phyloP scores from a whole-genome alignment of 495 filamentous ascomycete species.

The Peziza echinospora region DNA sequence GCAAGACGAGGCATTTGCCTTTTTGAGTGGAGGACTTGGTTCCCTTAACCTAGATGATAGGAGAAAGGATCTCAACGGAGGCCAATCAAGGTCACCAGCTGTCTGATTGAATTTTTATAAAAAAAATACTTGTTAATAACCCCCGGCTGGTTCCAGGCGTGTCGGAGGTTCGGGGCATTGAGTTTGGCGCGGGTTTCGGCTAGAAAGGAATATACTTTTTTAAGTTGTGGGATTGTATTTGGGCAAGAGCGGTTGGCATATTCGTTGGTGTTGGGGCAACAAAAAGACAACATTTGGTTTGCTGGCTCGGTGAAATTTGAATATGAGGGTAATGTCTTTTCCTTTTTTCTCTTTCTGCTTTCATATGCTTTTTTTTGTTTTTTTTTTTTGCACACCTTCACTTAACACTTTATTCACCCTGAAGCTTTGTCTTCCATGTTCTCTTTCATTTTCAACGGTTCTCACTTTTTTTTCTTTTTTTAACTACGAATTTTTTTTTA shows the following conservation, averaged over 20 bases:
- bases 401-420: no score
- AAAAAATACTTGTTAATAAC: not conserved
- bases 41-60: conserved; percentile 63
- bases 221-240: not conserved
- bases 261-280: not conserved
- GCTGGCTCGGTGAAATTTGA: not conserved
- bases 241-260: not conserved
- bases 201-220: not conserved
- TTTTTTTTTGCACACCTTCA: no score
- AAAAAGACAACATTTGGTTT: not conserved
- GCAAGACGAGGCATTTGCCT: conserved; percentile 58
- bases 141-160: not conserved
- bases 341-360: not conserved
- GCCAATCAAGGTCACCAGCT: conserved; percentile 8
- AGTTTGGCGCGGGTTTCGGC: not conserved
- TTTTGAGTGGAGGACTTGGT: conserved; percentile 63
- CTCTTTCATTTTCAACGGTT: no score
- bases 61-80: conserved; percentile 46
- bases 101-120: not conserved
- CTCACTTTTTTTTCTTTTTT: not conserved
- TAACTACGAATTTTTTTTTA: not conserved
- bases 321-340: not conserved
- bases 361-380: not conserved
- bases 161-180: not conserved
- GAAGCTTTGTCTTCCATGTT: no score